phyloP scores from a whole-genome alignment of 1,139 yeast genomes.

The Groenewaldozyma sp. region DNA sequence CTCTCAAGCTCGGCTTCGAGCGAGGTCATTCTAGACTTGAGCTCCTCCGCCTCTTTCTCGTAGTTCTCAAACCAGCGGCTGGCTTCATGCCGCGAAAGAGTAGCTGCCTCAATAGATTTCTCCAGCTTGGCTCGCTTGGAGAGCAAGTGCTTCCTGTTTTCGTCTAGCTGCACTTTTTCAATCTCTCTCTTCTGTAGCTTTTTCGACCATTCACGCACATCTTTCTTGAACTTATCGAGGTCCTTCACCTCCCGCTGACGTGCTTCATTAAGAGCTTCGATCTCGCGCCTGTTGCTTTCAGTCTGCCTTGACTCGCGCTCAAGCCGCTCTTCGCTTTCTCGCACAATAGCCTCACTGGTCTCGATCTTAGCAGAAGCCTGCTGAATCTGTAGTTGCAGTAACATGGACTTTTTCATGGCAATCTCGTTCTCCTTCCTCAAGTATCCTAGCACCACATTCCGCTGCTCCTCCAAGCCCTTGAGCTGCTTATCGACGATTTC shows the following conservation, averaged over 20 bases:
- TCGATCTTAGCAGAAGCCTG: slow-evolving; percentile 36
- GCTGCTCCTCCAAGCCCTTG: slow-evolving; percentile 55
- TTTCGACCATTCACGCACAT: slow-evolving; percentile 19
- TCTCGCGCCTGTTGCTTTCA: slow-evolving; percentile 33
- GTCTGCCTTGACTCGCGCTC: slow-evolving; percentile 39
- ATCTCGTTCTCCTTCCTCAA: slow-evolving; percentile 58
- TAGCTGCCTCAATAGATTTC: slow-evolving; percentile 37
- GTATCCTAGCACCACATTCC: slow-evolving; percentile 60
- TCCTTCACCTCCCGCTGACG: slow-evolving; percentile 32
- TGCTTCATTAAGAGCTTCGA: slow-evolving; percentile 30
- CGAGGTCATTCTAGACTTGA: slow-evolving; percentile 33
- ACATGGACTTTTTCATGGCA: slow-evolving; percentile 44
- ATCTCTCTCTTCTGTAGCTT: slow-evolving; percentile 26
- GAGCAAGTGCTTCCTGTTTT: slow-evolving; percentile 54
- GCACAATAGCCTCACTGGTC: slow-evolving; percentile 30
- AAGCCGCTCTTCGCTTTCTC: slow-evolving; percentile 41
- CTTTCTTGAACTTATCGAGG: slow-evolving; percentile 20
- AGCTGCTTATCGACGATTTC: slow-evolving; percentile 74
- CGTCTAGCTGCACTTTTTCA: slow-evolving; percentile 61
- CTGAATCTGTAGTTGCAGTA: slow-evolving; percentile 46
- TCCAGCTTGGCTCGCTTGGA: slow-evolving; percentile 53
- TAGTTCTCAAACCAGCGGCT: slow-evolving; percentile 40
- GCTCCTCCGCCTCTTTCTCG: slow-evolving; percentile 33
- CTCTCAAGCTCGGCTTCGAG: slow-evolving; percentile 38
- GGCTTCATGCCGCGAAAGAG: slow-evolving; percentile 35